phyloP scores from a whole-genome alignment of 805 yeast species.

The Candida krabiensis region DNA sequence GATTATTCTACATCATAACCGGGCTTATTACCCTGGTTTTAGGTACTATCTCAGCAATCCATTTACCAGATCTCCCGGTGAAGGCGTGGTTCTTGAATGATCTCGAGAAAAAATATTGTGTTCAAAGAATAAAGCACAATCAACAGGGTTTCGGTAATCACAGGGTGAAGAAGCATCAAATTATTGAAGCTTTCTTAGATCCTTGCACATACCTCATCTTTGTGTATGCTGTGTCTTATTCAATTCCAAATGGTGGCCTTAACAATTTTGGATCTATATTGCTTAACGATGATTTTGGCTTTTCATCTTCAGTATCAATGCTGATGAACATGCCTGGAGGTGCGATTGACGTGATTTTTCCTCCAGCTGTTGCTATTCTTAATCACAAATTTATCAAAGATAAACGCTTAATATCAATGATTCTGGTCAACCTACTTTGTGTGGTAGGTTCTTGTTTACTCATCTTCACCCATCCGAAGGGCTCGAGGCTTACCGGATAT shows the following conservation, averaged over 20 bases:
- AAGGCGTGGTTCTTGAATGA: conserved; percentile 40
- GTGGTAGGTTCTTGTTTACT: conserved; percentile 30
- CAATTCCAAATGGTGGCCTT: conserved; percentile 39
- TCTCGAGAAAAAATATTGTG: conserved; percentile 35
- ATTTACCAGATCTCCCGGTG: conserved; percentile 58
- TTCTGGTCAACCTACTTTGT: conserved; percentile 1
- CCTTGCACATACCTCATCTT: conserved; percentile 44
- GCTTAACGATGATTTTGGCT: conserved; percentile 31
- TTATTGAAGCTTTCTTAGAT: conserved; percentile 28
- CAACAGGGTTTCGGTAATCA: conserved; percentile 27
- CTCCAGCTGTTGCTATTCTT: conserved; percentile 30
- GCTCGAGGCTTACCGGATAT: conserved; percentile 4
- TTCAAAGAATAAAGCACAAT: conserved; percentile 25
- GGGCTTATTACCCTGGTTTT: conserved; percentile 58
- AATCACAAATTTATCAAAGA: conserved; percentile 1
- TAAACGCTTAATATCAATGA: conserved; percentile 1
- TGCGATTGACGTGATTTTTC: conserved; percentile 30
- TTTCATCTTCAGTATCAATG: conserved; percentile 26
- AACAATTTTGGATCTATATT: conserved; percentile 47
- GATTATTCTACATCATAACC: conserved; percentile 53
- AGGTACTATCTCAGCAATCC: conserved; percentile 47
- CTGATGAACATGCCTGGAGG: conserved; percentile 38
- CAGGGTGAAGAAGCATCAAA: conserved; percentile 29
- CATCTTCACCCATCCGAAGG: conserved; percentile 1
- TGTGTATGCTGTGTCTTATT: too few species aligned